Evolutionary conservation across 2,329 filamentous ascomycete species (phyloP).

Genomic region (Colletotrichum sp.): DNA sequence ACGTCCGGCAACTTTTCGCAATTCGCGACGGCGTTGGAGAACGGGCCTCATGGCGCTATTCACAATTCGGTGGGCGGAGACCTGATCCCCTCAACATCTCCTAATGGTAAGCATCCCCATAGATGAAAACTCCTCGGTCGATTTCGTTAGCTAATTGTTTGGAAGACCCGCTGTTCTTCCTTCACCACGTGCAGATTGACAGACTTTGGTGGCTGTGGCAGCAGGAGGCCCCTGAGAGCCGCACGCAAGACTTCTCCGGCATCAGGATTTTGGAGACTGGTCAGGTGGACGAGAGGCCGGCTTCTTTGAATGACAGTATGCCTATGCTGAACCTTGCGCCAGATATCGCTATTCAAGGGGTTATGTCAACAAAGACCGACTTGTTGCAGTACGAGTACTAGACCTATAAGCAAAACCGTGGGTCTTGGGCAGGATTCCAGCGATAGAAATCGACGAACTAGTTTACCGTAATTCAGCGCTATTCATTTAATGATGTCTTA

Average conservation of each 20-base stretch:
- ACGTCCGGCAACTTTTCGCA: slow-evolving; percentile 15
- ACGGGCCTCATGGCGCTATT: slow-evolving; percentile 31
- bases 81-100: slow-evolving; percentile 32
- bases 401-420: neutral
- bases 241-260: slow-evolving; percentile 12
- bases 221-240: neutral
- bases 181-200: slow-evolving; percentile 26
- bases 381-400: slow-evolving; percentile 17
- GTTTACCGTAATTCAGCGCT: neutral
- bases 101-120: neutral
- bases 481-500: neutral
- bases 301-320: slow-evolving; percentile 16
- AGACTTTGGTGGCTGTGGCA: slow-evolving; percentile 27
- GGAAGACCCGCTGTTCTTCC: slow-evolving; percentile 25
- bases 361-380: slow-evolving; percentile 15
- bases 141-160: neutral
- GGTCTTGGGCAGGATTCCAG: neutral
- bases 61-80: slow-evolving; percentile 30
- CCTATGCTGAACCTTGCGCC: slow-evolving; percentile 14
- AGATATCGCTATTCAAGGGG: slow-evolving; percentile 5
- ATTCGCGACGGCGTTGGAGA: slow-evolving; percentile 25
- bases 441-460: neutral
- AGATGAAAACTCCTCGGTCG: neutral
- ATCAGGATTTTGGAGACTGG: neutral
- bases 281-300: neutral